Conservation (phyloP, 306 rosid genomes). For the Prunus mira region DNA sequence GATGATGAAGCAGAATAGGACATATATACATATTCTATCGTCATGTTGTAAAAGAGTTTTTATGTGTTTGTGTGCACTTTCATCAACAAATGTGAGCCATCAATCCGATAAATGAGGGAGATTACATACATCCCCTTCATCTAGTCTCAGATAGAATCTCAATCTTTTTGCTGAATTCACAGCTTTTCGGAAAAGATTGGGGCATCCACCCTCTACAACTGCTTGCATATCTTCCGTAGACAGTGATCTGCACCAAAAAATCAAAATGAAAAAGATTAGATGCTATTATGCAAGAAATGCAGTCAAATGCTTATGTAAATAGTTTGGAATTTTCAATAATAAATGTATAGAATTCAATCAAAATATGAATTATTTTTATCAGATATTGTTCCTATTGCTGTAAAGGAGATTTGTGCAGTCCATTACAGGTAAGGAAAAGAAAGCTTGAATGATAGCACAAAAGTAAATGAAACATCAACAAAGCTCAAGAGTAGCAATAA, state of each 20-base stretch:
- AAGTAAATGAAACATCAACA: background rate
- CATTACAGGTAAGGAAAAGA: no score
- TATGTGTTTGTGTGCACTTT: background rate
- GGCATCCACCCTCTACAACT: conserved; percentile 75
- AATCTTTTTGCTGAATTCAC: conserved; percentile 93
- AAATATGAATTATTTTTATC: background rate
- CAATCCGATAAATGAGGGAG: conserved; percentile 12
- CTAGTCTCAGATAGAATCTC: conserved; percentile 65
- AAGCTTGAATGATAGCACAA: no score
- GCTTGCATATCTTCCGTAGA: conserved; percentile 55
- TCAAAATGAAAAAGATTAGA: background rate
- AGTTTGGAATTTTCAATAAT: background rate
- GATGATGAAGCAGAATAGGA: background rate
- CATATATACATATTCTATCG: conserved; percentile 2
- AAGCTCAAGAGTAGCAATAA: background rate
- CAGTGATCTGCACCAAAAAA: conserved; percentile 54
- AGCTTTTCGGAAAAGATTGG: conserved; percentile 72
- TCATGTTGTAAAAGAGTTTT: background rate
- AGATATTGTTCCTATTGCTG: background rate
- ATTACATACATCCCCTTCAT: conserved; percentile 85
- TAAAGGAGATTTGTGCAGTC: background rate
- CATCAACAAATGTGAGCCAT: background rate
- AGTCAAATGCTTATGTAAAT: background rate
- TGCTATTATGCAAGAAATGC: background rate
- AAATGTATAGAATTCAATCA: background rate